Evolutionary conservation across 2,329 filamentous ascomycete species (phyloP).

Genomic region (Aureobasidium sp.): DNA sequence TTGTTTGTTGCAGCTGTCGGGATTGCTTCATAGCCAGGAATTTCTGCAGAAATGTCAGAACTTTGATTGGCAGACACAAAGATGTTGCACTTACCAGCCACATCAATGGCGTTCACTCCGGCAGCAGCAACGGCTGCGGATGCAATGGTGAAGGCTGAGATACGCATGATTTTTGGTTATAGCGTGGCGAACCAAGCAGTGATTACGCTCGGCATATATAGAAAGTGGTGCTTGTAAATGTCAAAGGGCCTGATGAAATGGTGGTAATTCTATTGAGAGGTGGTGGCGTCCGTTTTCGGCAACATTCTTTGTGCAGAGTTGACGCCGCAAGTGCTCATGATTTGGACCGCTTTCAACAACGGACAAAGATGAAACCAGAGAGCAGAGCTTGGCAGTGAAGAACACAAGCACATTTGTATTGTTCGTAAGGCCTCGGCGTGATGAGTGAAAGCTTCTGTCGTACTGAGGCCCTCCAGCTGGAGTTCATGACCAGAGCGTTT

Average conservation of each 20-base stretch:
- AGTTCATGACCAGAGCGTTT: too few species aligned
- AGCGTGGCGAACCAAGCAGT: background rate
- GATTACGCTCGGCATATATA: background rate
- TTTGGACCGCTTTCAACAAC: background rate
- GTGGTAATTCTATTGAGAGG: background rate
- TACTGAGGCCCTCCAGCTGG: too few species aligned
- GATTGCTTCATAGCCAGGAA: background rate
- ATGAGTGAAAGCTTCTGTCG: background rate
- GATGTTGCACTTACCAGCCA: background rate
- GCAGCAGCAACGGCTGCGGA: background rate
- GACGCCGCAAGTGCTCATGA: background rate
- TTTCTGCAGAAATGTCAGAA: background rate
- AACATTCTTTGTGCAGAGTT: conserved; percentile 3
- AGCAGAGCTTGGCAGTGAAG: background rate
- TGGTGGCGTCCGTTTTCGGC: conserved; percentile 6
- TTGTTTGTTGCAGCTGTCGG: background rate
- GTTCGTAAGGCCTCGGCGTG: background rate
- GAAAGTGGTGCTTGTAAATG: background rate
- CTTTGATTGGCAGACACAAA: background rate
- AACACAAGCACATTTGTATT: background rate
- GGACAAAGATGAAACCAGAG: background rate
- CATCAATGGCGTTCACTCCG: background rate
- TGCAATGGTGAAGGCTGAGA: background rate
- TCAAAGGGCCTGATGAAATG: background rate
- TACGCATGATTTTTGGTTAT: background rate